A percentile compares a stretch with the other conserved stretches of the same genome.
These are phyloP conservation scores for Zopfochytrium polystomum DNA, from an alignment of 371 early-diverging fungal genomes.

Conservation along the genomic window DNA sequence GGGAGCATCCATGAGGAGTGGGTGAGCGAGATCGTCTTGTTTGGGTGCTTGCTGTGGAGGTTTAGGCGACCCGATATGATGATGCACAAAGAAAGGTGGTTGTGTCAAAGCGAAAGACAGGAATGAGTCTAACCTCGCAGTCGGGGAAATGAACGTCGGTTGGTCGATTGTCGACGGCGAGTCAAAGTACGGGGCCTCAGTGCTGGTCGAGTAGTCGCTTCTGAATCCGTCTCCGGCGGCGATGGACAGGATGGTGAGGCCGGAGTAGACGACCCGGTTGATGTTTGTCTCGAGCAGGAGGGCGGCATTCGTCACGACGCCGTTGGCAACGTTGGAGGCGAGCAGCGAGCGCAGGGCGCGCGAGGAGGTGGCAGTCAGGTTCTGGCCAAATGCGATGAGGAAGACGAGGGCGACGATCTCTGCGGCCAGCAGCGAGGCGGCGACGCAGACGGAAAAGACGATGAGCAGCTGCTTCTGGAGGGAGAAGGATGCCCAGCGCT, in stretches of 20 bases:
- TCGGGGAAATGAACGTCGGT: constrained; percentile 1
- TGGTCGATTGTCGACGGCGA: constrained; percentile 1
- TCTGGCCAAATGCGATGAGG: constrained; percentile 9
- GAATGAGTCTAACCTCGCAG: not conserved
- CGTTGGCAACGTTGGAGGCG: constrained; percentile 7
- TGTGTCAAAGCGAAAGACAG: constrained; percentile 4
- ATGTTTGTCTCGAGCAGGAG: constrained; percentile 25
- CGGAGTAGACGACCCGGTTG: constrained; percentile 8
- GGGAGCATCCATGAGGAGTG: constrained; percentile 29
- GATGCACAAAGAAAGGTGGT: not conserved
- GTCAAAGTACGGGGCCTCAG: constrained; percentile 21
- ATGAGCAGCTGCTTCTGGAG: constrained; percentile 26
- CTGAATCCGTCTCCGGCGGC: constrained; percentile 22
- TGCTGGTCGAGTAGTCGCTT: constrained; percentile 17
- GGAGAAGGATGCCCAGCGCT: too few species aligned
- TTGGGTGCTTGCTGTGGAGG: not conserved
- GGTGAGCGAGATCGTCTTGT: constrained; percentile 21
- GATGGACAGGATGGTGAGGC: not conserved
- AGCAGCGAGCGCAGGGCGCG: constrained; percentile 13
- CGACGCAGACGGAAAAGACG: constrained; percentile 12
- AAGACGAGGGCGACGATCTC: constrained; percentile 22
- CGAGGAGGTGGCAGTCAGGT: constrained; percentile 18
- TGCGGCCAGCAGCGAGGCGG: constrained; percentile 19
- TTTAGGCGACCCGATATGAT: not conserved
- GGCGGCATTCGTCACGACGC: constrained; percentile 17